Evolutionary conservation across 2,329 filamentous ascomycete genomes (phyloP), one percentile per base, ranked within the genome.

Genomic region (Colletotrichum sojae): DNA sequence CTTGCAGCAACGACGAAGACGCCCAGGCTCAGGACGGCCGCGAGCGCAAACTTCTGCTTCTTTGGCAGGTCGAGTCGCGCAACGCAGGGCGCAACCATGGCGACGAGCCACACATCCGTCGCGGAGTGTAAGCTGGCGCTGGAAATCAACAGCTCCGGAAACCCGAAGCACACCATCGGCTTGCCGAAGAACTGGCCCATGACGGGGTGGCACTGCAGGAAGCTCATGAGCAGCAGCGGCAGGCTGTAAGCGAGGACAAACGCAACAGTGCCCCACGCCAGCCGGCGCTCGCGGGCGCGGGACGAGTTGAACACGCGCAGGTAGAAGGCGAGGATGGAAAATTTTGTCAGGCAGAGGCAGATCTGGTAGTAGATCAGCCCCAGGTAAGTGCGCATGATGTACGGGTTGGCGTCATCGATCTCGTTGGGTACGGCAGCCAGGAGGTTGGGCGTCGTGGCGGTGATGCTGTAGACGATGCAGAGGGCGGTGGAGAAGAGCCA

Each of bases 101-200:
- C 59, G 56, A 86, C 78, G 10, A 88, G 78, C 72, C 79, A 79
- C 40, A 81, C 66, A 71, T 87, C 86, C 27, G 85, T 79, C 3
- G 76, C 76, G n/a, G 85, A 83, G 70, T 85, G 84, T 54, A 86
- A 78, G 1, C 75, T 78, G 1, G 83, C 81, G 40, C 81, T 82
- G 22, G 79, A 74, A 74, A 84, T 83, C 39, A 81, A 79, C 15
- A 85, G 78, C 25, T 80, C 78, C 52, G 79, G 79, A 64, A 83
- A 77, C 53, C 81, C 74, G 63, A 83, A 78, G 71, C 83, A 85
- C 15, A 53, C n/a, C 63, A 79, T 73, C 0, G 76, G 77, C 2
- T 61, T 65, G 36, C 81, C 80, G n/a, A 76, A 75, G 67, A 80
- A 79, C 55, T 79, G 74, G 9, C 78, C 79, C 13, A 78, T 75